Evolutionary conservation across 2,329 filamentous ascomycete genomes (phyloP).

Genomic region (Ascochyta pisi): DNA sequence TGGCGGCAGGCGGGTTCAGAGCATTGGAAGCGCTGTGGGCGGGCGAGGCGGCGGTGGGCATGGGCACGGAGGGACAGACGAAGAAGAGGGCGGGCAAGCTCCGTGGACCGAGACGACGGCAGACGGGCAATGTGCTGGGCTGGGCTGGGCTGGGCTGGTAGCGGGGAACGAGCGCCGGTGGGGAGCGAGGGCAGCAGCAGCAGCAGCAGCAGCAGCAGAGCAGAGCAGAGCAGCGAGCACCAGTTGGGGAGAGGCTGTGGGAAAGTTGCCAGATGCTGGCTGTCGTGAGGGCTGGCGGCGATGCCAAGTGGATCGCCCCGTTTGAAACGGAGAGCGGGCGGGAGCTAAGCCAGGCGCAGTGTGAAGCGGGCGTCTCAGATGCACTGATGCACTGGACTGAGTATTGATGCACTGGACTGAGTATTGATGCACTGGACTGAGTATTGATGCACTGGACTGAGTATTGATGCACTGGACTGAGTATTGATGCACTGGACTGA

Average conservation of each 20-base stretch:
- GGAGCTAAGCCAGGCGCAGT: conserved; percentile 20
- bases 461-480: not conserved
- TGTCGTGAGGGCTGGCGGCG: conserved; percentile 20
- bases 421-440: too few relatives aligned
- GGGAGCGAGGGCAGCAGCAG: conserved; percentile 16
- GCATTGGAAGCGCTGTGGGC: conserved; percentile 45
- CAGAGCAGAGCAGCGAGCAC: not conserved
- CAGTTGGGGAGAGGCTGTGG: conserved; percentile 25
- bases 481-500: too few relatives aligned
- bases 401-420: too few relatives aligned
- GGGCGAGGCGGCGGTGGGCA: conserved; percentile 43
- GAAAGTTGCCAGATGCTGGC: conserved; percentile 25
- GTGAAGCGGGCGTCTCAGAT: not conserved
- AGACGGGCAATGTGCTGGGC: not conserved
- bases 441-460: too few relatives aligned
- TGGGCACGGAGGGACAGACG: conserved; percentile 27
- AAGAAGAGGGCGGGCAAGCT: conserved; percentile 23
- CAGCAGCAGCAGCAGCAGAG: not conserved
- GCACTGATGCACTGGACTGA: not conserved
- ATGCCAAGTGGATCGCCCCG: conserved; percentile 32
- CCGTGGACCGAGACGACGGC: conserved; percentile 2
- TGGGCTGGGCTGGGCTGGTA: too few relatives aligned
- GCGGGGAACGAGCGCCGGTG: not conserved
- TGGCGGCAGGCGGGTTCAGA: conserved; percentile 44
- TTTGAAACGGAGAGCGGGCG: conserved; percentile 29